Base-by-base conservation (phyloP, 139 green algal species). In the Chlamydomonas sp. region DNA sequence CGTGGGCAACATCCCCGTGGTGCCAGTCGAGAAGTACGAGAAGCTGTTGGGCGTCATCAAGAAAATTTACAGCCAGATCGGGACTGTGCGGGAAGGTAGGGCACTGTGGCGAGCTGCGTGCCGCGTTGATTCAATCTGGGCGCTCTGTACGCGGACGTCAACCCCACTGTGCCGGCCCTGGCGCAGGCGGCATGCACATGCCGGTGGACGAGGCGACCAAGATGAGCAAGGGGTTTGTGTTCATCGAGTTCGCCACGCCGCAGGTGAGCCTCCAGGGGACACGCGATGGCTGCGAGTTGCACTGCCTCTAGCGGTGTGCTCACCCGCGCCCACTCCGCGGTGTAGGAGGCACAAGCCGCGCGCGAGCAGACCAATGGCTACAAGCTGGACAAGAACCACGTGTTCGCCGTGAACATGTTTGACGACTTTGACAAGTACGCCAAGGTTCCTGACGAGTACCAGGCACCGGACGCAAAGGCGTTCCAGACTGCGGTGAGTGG, bases 321-420 rank as follows among this genome's bases (percentile, higher is more conserved):
- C 50, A 62, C 50, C n/a, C 8, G 39, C 39, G 10, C 13, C 8
- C 39, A 50, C 39, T n/a, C 39, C 39, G 39, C 39, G 13, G 39
- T 26, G 58, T 75, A 87, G 81, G 79, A 87, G 58, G 84, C 81
- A 0, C 49, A 74, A 30, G 83, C 78, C 20, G 83, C 80, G 26
- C 63, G 58, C 35, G 58, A 79, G 43, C 73, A 82, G 59, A 82
- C 76, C 0, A 31, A 76, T 30, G 72, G 69, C 50, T 97, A 97
- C 81, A 87, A 91, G 78, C 88, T 98, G 47, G 95, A 99, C 86
- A 98, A 97, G 87, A 81, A 67, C 26, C 95, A 99, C 87, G 86
- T 83, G n/a, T 96, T 98, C 73, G 77, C 73, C 2, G 88, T 96
- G 24, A 89, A 73, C 68, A 88, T 94, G 73, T 96, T 97, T 76